These are phyloP conservation scores for Cystobasidium pallidum DNA, from an alignment of 1,284 basidiomycete species.

Conservation along the genomic window DNA sequence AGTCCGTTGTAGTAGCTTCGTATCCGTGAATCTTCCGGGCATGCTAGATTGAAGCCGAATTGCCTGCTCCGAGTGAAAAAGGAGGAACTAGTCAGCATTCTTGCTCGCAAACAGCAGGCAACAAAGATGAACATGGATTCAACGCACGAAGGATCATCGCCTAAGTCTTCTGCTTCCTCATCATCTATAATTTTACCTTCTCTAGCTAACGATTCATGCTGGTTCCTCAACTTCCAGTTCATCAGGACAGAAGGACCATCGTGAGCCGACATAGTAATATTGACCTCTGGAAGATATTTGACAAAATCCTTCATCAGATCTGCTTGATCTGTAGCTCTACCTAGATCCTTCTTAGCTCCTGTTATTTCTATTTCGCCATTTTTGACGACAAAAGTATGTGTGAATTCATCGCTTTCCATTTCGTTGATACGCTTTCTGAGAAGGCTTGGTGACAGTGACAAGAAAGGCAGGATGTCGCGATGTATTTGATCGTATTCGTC, in stretches of 20 bases:
- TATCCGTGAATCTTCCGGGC: slow-evolving; percentile 52
- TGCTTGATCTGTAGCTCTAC: slow-evolving; percentile 51
- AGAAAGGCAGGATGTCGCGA: slow-evolving; percentile 47
- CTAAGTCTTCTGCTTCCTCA: slow-evolving; percentile 43
- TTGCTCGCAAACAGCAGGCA: too few relatives aligned
- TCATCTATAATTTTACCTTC: slow-evolving; percentile 41
- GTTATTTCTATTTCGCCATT: slow-evolving; percentile 48
- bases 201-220: slow-evolving; percentile 40
- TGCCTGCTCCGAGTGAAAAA: slow-evolving; percentile 40
- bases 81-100: neutral
- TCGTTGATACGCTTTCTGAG: slow-evolving; percentile 24
- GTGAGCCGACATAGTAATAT: slow-evolving; percentile 49
- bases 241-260: slow-evolving; percentile 49
- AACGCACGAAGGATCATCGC: slow-evolving; percentile 46
- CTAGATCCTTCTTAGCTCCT: slow-evolving; percentile 48
- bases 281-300: slow-evolving; percentile 46
- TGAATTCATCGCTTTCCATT: slow-evolving; percentile 28
- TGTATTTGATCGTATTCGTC: slow-evolving; percentile 55
- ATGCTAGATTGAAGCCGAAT: slow-evolving; percentile 54
- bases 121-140: too few relatives aligned
- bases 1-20: slow-evolving; percentile 50
- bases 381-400: slow-evolving; percentile 42
- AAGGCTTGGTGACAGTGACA: slow-evolving; percentile 30
- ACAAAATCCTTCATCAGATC: slow-evolving; percentile 48
- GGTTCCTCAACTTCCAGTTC: slow-evolving; percentile 42